Evolutionary conservation across 176 grass and related monocot genomes (phyloP).

Genomic region (Lolium multiflorum): DNA sequence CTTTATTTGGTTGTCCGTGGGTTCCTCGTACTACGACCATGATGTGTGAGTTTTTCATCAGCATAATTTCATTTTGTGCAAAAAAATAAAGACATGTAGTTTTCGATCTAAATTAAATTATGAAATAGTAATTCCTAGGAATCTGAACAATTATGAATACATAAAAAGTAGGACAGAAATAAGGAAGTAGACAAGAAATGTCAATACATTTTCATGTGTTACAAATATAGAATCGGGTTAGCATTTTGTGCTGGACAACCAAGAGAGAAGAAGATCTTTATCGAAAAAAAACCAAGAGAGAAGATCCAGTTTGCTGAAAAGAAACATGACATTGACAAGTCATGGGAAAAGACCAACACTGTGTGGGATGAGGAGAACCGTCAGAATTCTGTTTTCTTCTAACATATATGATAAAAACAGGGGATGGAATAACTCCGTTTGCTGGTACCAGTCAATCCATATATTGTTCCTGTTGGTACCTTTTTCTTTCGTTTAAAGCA

Average conservation of each 20-base stretch:
- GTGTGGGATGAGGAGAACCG: constrained; percentile 35
- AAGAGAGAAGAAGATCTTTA: too few species aligned
- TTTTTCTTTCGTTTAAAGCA: constrained; percentile 27
- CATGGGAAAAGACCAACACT: constrained; percentile 14
- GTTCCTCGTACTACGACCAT: not conserved
- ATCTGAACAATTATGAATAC: not conserved
- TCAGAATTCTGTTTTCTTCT: constrained; percentile 34
- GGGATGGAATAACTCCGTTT: constrained; percentile 27
- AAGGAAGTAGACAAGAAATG: constrained; percentile 1
- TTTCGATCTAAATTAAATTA: not conserved
- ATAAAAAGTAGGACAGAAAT: not conserved
- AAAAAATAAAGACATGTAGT: not conserved
- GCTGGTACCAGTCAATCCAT: not conserved
- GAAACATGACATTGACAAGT: constrained; percentile 45
- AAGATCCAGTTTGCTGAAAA: constrained; percentile 35
- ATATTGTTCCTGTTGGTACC: constrained; percentile 6
- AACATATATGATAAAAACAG: constrained; percentile 30
- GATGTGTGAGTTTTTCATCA: too few species aligned
- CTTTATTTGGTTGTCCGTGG: not conserved
- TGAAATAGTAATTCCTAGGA: not conserved
- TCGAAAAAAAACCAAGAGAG: constrained; percentile 9
- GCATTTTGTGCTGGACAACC: constrained; percentile 17
- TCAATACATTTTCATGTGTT: not conserved
- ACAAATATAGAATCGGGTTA: not conserved
- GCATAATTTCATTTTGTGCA: too few species aligned